Evolutionary conservation across 352 stramenopile species (phyloP).

Genomic region (Phytophthora cajani): DNA sequence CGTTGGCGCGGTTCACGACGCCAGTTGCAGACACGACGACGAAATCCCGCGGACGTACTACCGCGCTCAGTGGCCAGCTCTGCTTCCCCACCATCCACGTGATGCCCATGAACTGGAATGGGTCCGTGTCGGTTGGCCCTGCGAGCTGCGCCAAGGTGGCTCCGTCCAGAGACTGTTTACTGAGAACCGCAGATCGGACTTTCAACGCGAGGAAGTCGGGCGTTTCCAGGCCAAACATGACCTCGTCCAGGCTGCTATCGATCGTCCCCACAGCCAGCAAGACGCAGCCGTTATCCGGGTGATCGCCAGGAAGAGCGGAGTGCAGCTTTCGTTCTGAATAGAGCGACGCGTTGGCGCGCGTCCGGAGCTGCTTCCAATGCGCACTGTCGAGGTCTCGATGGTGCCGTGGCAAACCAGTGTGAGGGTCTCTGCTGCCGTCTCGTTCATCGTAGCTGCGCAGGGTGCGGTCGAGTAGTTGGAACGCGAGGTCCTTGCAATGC

Average conservation of each 20-base stretch:
- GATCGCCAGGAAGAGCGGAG: background rate
- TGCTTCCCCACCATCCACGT: slow-evolving; percentile 26
- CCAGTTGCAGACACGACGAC: slow-evolving; percentile 26
- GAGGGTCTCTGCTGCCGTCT: background rate
- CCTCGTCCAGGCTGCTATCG: background rate
- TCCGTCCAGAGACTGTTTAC: background rate
- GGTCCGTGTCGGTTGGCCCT: slow-evolving; percentile 20
- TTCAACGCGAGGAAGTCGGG: background rate
- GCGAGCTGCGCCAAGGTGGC: slow-evolving; percentile 30
- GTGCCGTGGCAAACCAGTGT: background rate
- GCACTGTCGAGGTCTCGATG: slow-evolving; percentile 8
- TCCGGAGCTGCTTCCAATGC: slow-evolving; percentile 23
- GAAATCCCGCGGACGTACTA: slow-evolving; percentile 36
- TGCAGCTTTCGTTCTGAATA: background rate
- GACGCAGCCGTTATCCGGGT: background rate
- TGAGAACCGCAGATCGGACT: slow-evolving; percentile 14
- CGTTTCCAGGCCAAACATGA: background rate
- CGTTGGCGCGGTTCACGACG: slow-evolving; percentile 22
- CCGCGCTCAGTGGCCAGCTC: background rate
- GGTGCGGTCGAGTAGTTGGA: slow-evolving; percentile 24
- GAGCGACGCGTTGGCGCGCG: slow-evolving; percentile 8
- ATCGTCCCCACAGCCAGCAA: background rate
- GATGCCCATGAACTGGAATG: slow-evolving; percentile 37
- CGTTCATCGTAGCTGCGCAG: slow-evolving; percentile 24
- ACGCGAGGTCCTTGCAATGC: slow-evolving; percentile 7